Percentiles rank a stretch among this genome's conserved stretches.
Conservation (phyloP, 768 basidiomycete species). For the Xerocomellus amylosporus region DNA sequence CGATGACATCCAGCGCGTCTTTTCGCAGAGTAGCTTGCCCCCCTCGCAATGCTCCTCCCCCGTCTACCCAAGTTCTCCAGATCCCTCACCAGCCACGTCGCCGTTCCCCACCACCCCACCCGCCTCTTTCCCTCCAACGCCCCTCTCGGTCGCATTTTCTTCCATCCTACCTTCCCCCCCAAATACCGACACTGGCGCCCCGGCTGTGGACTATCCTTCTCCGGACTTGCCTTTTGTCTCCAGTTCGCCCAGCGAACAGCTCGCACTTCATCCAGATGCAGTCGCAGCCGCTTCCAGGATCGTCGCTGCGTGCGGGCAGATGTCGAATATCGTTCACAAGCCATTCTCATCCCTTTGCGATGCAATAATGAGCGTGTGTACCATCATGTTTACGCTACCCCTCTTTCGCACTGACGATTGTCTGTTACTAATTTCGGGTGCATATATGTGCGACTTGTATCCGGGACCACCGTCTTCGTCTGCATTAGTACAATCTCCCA, state of each 20-base stretch:
- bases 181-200: background rate
- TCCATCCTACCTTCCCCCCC: slow-evolving; percentile 3
- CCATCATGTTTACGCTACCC: background rate
- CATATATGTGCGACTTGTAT: slow-evolving; percentile 13
- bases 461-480: background rate
- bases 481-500: slow-evolving; percentile 63
- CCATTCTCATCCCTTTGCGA: slow-evolving; percentile 75
- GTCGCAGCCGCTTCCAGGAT: slow-evolving; percentile 60
- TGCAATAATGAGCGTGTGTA: slow-evolving; percentile 63
- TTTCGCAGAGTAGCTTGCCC: slow-evolving; percentile 27
- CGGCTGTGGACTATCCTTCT: slow-evolving; percentile 50
- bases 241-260: slow-evolving; percentile 47
- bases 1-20: slow-evolving; percentile 64
- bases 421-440: background rate
- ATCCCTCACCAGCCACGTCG: slow-evolving; percentile 29
- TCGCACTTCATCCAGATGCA: slow-evolving; percentile 60
- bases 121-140: slow-evolving; percentile 27
- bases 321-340: slow-evolving; percentile 59
- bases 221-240: slow-evolving; percentile 48
- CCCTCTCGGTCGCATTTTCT: slow-evolving; percentile 31
- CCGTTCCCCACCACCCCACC: slow-evolving; percentile 25
- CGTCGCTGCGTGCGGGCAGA: slow-evolving; percentile 67
- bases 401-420: background rate
- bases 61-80: slow-evolving; percentile 29
- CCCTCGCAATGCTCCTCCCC: slow-evolving; percentile 18